phyloP scores from a whole-genome alignment of 2,329 filamentous ascomycete genomes.

The Exophiala aquamarina region DNA sequence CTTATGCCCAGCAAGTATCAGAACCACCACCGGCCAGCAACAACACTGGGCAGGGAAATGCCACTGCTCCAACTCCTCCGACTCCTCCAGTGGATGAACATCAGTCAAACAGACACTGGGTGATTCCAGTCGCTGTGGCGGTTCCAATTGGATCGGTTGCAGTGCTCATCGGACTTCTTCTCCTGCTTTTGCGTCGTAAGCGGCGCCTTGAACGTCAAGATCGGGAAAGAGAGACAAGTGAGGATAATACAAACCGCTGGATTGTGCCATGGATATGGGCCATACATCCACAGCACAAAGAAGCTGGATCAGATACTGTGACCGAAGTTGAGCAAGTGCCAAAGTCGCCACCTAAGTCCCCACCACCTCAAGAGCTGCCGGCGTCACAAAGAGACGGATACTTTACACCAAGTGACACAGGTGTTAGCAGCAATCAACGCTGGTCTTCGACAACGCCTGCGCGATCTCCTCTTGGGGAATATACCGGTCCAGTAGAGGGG shows the following conservation, averaged over 20 bases:
- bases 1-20: too few relatives aligned
- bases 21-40: too few relatives aligned
- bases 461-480: constrained; percentile 9
- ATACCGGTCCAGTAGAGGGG: constrained; percentile 3
- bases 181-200: constrained; percentile 53
- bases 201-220: not conserved
- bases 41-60: too few relatives aligned
- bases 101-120: constrained; percentile 28
- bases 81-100: not conserved
- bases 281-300: constrained; percentile 7
- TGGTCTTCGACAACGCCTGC: constrained; percentile 12
- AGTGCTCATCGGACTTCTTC: constrained; percentile 50
- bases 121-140: constrained; percentile 62
- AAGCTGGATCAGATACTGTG: constrained; percentile 14
- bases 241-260: constrained; percentile 4
- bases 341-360: constrained; percentile 2
- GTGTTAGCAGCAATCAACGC: constrained; percentile 1
- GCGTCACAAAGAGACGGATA: constrained; percentile 4
- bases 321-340: constrained; percentile 12
- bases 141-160: constrained; percentile 60
- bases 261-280: constrained; percentile 13
- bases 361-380: constrained; percentile 7
- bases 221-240: constrained; percentile 1
- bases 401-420: not conserved
- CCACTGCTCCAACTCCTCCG: not conserved